Evolutionary conservation across 495 filamentous ascomycete genomes (phyloP).

Genomic region (Pseudomonodictys pantanalensis): DNA sequence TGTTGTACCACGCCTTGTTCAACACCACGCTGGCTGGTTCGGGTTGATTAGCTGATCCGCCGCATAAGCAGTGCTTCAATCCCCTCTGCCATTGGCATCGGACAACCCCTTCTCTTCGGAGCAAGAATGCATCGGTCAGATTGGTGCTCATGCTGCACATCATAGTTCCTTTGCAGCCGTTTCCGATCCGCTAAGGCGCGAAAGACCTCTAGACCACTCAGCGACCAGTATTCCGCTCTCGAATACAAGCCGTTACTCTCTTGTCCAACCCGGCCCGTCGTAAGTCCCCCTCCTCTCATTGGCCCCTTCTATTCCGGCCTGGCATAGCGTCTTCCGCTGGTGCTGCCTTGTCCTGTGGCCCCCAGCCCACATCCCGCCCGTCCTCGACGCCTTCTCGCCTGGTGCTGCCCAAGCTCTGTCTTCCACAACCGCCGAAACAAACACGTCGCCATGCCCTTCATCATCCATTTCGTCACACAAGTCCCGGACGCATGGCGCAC

Average conservation of each 20-base stretch:
- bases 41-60: constrained; percentile 34
- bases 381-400: constrained; percentile 27
- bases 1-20: constrained; percentile 34
- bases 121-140: constrained; percentile 38
- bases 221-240: constrained; percentile 17
- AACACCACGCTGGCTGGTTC: constrained; percentile 21
- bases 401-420: constrained; percentile 35
- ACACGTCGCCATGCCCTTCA: constrained; percentile 38
- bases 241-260: constrained; percentile 31
- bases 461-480: constrained; percentile 33
- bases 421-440: constrained; percentile 33
- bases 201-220: constrained; percentile 33
- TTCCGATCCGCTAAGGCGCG: constrained; percentile 37
- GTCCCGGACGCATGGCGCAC: constrained; percentile 32
- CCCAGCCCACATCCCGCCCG: constrained; percentile 27
- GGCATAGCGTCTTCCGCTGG: constrained; percentile 26
- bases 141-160: constrained; percentile 39
- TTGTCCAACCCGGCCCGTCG: constrained; percentile 34
- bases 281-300: constrained; percentile 36
- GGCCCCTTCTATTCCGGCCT: constrained; percentile 28
- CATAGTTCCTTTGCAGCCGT: constrained; percentile 34
- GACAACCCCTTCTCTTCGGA: constrained; percentile 39
- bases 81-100: constrained; percentile 31
- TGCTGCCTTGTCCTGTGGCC: constrained; percentile 27
- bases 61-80: constrained; percentile 35